Base-by-base conservation (phyloP, 192 early-diverging fungal genomes). In the Chytriomyces hyalinus region DNA sequence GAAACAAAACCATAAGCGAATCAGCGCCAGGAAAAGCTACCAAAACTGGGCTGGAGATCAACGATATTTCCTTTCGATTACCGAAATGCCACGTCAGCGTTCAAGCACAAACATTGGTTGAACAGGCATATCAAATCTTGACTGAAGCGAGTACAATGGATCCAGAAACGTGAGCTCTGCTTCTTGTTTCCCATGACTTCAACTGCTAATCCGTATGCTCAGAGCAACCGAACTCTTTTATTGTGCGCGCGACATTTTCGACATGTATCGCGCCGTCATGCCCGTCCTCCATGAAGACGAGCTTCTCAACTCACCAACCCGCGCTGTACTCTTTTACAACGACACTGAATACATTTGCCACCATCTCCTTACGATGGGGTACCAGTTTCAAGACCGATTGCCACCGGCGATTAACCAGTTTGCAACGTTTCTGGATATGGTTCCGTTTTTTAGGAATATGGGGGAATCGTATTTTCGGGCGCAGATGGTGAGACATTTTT, bases 241-340 rank as follows among this genome's bases (percentile, higher is more conserved):
- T 47, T 79, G 72, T 59, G 73, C 80, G 0, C 79, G 84, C 17
- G 84, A 85, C 63, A 82, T 85, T 62, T 77, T 85, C 49, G 92
- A 91, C 73, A 72, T 91, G 36, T 94, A 87, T 75, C 84, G 89
- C 7, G 86, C 87, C 1, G 73, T 93, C 11, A 87, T 87, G 83
- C 92, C 91, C 6, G 83, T 86, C 10, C 83, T 89, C 59, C 90
- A 92, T 72, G 81, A 81, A 4, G 82, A 87, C 36, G 75, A 84
- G n/a, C 82, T 91, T 17, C 72, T 82, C 3, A 70, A 82, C n/a
- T 76, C 80, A 24, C 88, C 88, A 8, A 82, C 84, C 6, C 67
- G 87, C n/a, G 67, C 90, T 1, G 81, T 91, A 49, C 68, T 94
- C 46, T 92, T 94, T 65, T 81, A 84, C 53, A 94, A 92, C 45